Evolutionary conservation across 2,329 filamentous ascomycete genomes (phyloP).

Genomic region (Colletotrichum tofieldiae): DNA sequence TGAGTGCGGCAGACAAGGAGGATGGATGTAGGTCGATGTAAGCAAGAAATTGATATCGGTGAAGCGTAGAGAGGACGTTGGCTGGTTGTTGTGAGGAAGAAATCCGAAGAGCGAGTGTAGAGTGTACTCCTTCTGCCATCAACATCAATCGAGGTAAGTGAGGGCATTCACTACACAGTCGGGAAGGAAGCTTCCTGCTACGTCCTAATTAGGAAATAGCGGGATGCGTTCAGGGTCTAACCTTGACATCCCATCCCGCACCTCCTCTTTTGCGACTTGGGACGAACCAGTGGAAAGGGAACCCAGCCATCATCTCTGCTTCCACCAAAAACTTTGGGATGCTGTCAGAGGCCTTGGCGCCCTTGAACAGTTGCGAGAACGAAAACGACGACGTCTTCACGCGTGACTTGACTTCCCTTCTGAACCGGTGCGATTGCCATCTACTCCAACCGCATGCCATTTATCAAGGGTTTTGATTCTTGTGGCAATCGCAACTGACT

Average conservation of each 20-base stretch:
- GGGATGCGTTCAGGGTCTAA: slow-evolving; percentile 14
- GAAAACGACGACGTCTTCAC: no score
- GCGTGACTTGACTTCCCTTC: neutral
- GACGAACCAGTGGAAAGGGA: slow-evolving; percentile 28
- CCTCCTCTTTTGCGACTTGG: slow-evolving; percentile 31
- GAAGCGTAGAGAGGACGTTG: neutral
- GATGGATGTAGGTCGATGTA: neutral
- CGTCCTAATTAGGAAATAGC: slow-evolving; percentile 12
- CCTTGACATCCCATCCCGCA: slow-evolving; percentile 28
- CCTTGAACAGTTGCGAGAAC: no score
- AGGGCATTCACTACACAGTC: slow-evolving; percentile 3
- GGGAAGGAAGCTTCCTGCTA: slow-evolving; percentile 20
- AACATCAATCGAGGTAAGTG: neutral
- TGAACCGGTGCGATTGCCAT: neutral
- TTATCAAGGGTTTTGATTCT: neutral
- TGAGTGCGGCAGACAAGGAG: neutral
- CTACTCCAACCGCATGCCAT: neutral
- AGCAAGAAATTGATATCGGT: neutral
- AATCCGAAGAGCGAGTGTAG: neutral
- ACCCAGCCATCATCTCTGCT: neutral
- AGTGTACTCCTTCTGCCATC: neutral
- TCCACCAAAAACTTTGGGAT: neutral
- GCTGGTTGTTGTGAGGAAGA: neutral
- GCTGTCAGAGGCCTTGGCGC: neutral
- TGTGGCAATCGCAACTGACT: neutral